Evolutionary conservation across 805 yeast species (phyloP).

Genomic region (Candida odintsovae): DNA sequence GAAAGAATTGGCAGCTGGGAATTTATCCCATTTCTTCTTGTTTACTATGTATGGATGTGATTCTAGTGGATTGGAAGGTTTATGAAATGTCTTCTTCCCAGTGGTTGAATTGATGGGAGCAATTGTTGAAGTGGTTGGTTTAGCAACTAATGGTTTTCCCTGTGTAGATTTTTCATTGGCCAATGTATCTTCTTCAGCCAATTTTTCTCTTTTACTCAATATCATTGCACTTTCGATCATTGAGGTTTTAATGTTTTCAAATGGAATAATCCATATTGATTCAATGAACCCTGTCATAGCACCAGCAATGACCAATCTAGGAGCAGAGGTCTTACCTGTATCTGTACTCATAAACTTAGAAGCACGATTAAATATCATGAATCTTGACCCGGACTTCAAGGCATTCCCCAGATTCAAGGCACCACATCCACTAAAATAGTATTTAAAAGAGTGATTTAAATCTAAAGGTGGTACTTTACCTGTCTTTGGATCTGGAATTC

Average conservation of each 20-base stretch:
- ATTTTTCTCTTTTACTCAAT: conserved; percentile 20
- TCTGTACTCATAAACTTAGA: conserved; percentile 60
- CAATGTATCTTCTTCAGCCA: conserved; percentile 1
- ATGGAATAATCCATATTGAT: conserved; percentile 80
- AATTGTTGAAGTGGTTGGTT: background rate
- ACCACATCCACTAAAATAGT: conserved; percentile 55
- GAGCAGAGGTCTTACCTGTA: conserved; percentile 63
- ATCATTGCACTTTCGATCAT: conserved; percentile 66
- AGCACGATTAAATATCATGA: conserved; percentile 69
- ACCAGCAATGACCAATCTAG: conserved; percentile 80
- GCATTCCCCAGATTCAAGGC: conserved; percentile 73
- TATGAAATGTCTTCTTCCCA: conserved; percentile 26
- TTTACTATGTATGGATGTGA: conserved; percentile 27
- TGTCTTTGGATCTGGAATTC: conserved; percentile 29
- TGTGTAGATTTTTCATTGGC: background rate
- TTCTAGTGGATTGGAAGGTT: conserved; percentile 14
- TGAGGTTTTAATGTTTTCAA: conserved; percentile 77
- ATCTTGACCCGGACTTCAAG: conserved; percentile 66
- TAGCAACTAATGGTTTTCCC: conserved; percentile 25
- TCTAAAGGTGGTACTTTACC: conserved; percentile 12
- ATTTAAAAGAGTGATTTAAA: conserved; percentile 27
- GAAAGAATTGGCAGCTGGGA: conserved; percentile 49
- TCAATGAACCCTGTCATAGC: conserved; percentile 78
- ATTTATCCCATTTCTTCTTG: conserved; percentile 34
- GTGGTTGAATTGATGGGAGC: background rate